Evolutionary conservation across 2,329 filamentous ascomycete genomes (phyloP).

Genomic region (Camptophora hylomeconis): DNA sequence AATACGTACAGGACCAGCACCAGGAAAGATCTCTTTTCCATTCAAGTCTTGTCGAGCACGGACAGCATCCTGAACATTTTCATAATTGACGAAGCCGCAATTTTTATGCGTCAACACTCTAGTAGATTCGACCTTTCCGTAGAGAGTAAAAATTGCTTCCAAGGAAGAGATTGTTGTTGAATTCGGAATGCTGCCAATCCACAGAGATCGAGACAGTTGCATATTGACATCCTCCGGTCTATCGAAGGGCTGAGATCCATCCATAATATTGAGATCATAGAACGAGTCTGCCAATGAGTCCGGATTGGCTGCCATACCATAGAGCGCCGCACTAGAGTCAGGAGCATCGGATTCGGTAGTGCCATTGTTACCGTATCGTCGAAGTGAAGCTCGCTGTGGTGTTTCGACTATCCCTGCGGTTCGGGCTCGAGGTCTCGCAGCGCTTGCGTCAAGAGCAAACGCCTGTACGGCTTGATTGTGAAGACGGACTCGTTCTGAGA

Average conservation of each 20-base stretch:
- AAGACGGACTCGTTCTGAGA: conserved; percentile 61
- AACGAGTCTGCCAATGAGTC: conserved; percentile 11
- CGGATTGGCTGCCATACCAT: conserved; percentile 9
- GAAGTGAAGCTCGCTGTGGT: conserved; percentile 47
- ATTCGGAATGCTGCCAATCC: conserved; percentile 94
- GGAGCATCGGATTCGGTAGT: conserved; percentile 5
- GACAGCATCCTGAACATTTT: conserved; percentile 78
- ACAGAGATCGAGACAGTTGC: conserved; percentile 72
- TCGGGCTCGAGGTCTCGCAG: conserved; percentile 71
- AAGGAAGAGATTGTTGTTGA: conserved; percentile 93
- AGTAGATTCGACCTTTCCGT: conserved; percentile 79
- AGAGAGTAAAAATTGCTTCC: conserved; percentile 88
- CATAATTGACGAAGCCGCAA: conserved; percentile 97
- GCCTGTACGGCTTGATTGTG: conserved; percentile 91
- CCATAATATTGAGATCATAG: conserved; percentile 12
- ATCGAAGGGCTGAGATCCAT: conserved; percentile 38
- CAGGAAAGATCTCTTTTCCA: conserved; percentile 95
- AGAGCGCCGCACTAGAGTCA: conserved; percentile 5
- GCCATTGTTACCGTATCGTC: conserved; percentile 61
- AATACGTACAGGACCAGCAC: conserved; percentile 85
- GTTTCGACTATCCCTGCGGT: conserved; percentile 87
- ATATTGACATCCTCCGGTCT: conserved; percentile 65
- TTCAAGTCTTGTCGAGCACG: conserved; percentile 80
- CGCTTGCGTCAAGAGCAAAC: conserved; percentile 71
- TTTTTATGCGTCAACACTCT: conserved; percentile 96